phyloP scores from a whole-genome alignment of 768 basidiomycete species.

The Auriscalpium microsporum region DNA sequence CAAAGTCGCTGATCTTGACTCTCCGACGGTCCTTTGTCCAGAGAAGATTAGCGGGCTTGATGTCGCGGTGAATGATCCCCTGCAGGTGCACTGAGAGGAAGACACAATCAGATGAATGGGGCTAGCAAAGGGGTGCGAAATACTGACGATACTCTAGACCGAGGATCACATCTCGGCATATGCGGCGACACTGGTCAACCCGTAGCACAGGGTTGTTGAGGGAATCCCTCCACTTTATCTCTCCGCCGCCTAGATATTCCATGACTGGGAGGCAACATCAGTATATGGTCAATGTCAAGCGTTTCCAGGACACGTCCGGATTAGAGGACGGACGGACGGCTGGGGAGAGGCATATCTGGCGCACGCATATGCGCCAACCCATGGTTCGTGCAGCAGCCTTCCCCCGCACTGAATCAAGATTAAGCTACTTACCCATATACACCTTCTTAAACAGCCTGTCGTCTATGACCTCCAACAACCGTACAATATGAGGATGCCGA shows the following conservation, averaged over 20 bases:
- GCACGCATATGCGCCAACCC: too few species aligned
- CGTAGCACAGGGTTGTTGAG: constrained; percentile 65
- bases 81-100: constrained; percentile 78
- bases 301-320: neutral
- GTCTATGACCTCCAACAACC: constrained; percentile 90
- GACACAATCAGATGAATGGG: constrained; percentile 8
- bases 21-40: constrained; percentile 78
- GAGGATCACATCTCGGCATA: constrained; percentile 87
- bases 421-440: constrained; percentile 71
- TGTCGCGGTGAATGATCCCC: constrained; percentile 98
- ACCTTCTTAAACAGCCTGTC: constrained; percentile 82
- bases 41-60: constrained; percentile 96
- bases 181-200: constrained; percentile 75
- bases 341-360: too few species aligned
- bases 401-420: too few species aligned
- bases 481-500: constrained; percentile 81
- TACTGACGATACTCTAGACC: constrained; percentile 91
- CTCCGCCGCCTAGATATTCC: constrained; percentile 94
- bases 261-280: constrained; percentile 50
- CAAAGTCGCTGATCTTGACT: constrained; percentile 98
- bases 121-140: neutral
- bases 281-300: constrained; percentile 5
- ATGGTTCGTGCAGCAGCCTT: too few species aligned
- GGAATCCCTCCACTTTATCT: constrained; percentile 79
- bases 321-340: too few species aligned